Base-by-base conservation (phyloP, 306 rosid genomes). In the Prunus fruticosa region DNA sequence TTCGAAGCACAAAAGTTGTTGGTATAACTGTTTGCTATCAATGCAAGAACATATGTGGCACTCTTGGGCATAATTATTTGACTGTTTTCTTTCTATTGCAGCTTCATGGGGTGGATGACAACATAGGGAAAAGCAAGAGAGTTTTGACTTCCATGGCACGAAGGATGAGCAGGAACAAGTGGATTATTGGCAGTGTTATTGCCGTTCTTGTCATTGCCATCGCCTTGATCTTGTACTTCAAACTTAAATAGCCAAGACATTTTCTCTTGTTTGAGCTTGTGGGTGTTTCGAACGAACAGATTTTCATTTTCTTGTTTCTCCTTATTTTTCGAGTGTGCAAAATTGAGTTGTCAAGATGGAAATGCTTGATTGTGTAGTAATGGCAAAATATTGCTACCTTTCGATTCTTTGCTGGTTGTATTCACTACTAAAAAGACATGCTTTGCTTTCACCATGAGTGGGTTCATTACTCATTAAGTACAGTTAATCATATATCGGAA, bases 51-150 rank as follows among this genome's bases (percentile, higher is more conserved):
- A 62, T 50, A 50, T 51, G 12, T 58, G 45, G 30, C 9, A 77
- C 64, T 54, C 43, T 38, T 38, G 43, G 43, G 7, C 43, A 20
- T 47, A 77, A 64, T 63, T 72, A 18, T 43, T 11, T 79, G 32
- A 82, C 78, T 78, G 34, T 80, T 79, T 69, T 41, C 76, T 47
- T 64, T 69, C 66, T 54, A 34, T 56, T 85, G 86, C 85, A 94
- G 98, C 91, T 94, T 84, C 92, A 90, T 76, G 95, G 95, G 23
- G 98, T 94, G 67, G 96, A 94, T 76, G 96, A 94, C 67, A 94
- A 94, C 87, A 22, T 94, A 43, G 91, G 96, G 43, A 90, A 84
- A 88, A 92, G 98, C 86, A 94, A 89, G 90, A 92, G 50, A 84
- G 77, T 92, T 71, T 81, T 94, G 91, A 49, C 92, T 8, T 76